Evolutionary conservation across 768 basidiomycete genomes (phyloP), one percentile per base, ranked within the genome.

Genomic region (Tricholoma matsutake): DNA sequence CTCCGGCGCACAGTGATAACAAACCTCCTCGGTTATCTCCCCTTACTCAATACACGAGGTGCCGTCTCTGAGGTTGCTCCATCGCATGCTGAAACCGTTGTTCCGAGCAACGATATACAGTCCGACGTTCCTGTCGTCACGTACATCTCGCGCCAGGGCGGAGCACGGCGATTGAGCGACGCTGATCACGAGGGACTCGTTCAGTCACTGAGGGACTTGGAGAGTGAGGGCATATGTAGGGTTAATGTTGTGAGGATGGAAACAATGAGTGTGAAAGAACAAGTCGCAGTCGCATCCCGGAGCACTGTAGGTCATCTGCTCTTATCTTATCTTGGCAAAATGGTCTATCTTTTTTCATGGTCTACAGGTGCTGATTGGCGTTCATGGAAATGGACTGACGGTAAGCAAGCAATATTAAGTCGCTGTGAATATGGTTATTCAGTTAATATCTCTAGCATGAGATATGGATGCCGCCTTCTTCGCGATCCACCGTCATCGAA

Each of bases 331-430:
- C 18, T 3, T 18, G 6, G 8, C 18, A 18, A 18, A 18, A 10
- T 43, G 6, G 18, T 43, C 14, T 9, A 43, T 43, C 18, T 20
- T 14, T 43, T 43, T 14, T 43, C 18, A 25, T 25, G 18, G 37
- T 39, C 1, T 32, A 31, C 11, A 86, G 84, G 73, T 86, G 56
- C 67, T 88, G 65, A 69, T 88, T 28, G 87, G 86, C n/a, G 83
- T 87, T 16, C 86, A 87, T 61, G 88, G 88, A 13, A 90, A 89
- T 70, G 88, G 89, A n/a, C 74, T 92, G 8, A 88, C 89, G 51
- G 78, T 77, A 63, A 58, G 18, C 32, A 20, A 47, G 51, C 20
- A 4, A 28, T 8, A 10, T 32, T 61, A 16, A 29, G 7, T 63
- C 34, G 11, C n/a, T 16, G 29, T 54, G 10, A 18, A 35, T 43